Percentiles rank a stretch among this genome's conserved stretches.
phyloP scores from a whole-genome alignment of 2,329 filamentous ascomycete species.

The Alternaria longipes region DNA sequence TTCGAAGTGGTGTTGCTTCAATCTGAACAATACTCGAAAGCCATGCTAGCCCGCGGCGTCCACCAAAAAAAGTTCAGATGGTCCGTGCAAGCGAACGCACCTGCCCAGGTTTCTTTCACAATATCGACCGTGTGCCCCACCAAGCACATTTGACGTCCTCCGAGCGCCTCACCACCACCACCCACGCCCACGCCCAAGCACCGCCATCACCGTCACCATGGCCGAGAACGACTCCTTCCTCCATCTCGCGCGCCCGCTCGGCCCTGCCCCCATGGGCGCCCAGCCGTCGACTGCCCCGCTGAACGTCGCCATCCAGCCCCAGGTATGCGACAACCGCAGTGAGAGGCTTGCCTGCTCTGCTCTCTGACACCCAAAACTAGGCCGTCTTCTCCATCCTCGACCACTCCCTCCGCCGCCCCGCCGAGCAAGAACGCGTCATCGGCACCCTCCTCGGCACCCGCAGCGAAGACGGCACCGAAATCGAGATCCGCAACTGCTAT shows the following conservation, averaged over 20 bases:
- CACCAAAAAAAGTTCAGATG: constrained; percentile 30
- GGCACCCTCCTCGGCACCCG: constrained; percentile 92
- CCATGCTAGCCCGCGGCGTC: constrained; percentile 3
- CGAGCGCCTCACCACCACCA: constrained; percentile 22
- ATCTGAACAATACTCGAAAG: background rate
- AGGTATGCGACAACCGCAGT: constrained; percentile 66
- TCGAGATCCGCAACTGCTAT: constrained; percentile 95
- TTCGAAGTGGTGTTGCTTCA: background rate
- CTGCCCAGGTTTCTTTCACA: constrained; percentile 45
- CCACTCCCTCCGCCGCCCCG: constrained; percentile 90
- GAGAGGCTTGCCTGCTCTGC: constrained; percentile 4
- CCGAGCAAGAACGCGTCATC: constrained; percentile 94
- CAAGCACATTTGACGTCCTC: constrained; percentile 26
- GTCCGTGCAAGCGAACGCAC: constrained; percentile 46
- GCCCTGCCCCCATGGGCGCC: constrained; percentile 79
- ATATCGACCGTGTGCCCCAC: constrained; percentile 39
- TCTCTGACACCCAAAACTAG: constrained; percentile 44
- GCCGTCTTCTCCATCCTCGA: constrained; percentile 77
- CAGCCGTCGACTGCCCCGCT: constrained; percentile 90
- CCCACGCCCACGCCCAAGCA: constrained; percentile 5
- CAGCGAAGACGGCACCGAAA: constrained; percentile 95
- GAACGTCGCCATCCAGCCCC: constrained; percentile 92
- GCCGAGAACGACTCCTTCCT: constrained; percentile 86
- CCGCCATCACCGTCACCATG: constrained; percentile 74
- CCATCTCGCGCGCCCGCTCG: constrained; percentile 91